These are phyloP conservation scores for Ilex aquifolium DNA, from an alignment of 257 asterid species.

Conservation along the genomic window DNA sequence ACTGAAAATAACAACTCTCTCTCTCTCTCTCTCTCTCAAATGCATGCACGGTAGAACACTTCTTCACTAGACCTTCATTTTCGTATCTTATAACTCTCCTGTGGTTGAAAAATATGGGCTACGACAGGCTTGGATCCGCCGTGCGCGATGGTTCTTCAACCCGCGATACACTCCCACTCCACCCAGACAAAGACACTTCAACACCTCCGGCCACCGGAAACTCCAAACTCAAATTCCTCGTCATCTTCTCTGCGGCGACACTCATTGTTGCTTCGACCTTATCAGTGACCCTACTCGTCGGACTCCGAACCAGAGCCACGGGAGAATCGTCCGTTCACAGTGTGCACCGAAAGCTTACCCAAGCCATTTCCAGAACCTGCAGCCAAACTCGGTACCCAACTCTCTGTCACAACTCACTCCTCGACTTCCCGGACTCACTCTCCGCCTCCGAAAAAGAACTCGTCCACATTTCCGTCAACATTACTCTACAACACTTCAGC, in stretches of 20 bases:
- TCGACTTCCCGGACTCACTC: constrained; percentile 67
- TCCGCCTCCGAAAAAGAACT: constrained; percentile 69
- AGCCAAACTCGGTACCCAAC: constrained; percentile 50
- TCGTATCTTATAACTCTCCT: not conserved
- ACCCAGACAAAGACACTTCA: not conserved
- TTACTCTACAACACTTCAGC: constrained; percentile 63
- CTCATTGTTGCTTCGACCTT: constrained; percentile 48
- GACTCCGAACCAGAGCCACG: constrained; percentile 23
- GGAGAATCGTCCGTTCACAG: constrained; percentile 3
- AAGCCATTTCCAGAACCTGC: constrained; percentile 66
- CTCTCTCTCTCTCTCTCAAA: too few species aligned
- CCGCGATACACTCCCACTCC: constrained; percentile 16
- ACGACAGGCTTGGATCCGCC: constrained; percentile 10
- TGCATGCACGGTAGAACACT: too few species aligned
- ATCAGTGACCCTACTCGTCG: constrained; percentile 42
- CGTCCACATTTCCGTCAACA: constrained; percentile 81
- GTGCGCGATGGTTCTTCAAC: constrained; percentile 32
- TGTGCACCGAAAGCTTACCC: constrained; percentile 39
- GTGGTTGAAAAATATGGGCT: not conserved
- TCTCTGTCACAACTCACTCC: constrained; percentile 62
- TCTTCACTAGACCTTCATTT: not conserved
- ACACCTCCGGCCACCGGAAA: constrained; percentile 16
- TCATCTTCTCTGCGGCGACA: constrained; percentile 34
- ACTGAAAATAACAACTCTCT: too few species aligned
- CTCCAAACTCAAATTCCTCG: constrained; percentile 37